A percentile compares a stretch with the other conserved stretches of the same genome.
These are phyloP conservation scores for Penicillium vulpinum DNA, from an alignment of 2,329 filamentous ascomycete species.

Conservation along the genomic window DNA sequence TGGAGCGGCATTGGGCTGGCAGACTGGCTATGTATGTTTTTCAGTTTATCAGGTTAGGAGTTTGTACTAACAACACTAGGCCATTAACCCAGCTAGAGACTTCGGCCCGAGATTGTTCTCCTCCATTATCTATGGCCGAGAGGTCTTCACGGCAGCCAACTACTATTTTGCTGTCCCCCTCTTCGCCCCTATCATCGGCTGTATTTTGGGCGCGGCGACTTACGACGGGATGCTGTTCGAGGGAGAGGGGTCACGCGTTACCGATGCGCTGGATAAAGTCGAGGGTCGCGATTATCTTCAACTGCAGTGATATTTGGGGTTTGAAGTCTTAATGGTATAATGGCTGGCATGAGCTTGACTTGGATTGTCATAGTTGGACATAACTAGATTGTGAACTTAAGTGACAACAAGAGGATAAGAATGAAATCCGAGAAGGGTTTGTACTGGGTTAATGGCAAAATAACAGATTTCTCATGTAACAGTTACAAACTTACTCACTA, in stretches of 20 bases:
- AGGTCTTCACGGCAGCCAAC: constrained; percentile 29
- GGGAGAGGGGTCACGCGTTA: constrained; percentile 33
- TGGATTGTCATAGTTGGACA: not conserved
- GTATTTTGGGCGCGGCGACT: constrained; percentile 27
- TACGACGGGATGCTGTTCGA: constrained; percentile 32
- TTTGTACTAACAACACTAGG: constrained; percentile 17
- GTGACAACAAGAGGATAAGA: not conserved
- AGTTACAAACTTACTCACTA: too few species aligned
- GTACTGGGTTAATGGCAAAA: too few species aligned
- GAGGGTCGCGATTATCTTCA: constrained; percentile 25
- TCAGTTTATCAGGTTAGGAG: not conserved
- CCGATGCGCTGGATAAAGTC: constrained; percentile 26
- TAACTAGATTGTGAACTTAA: not conserved
- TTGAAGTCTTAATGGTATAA: not conserved
- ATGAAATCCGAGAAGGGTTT: too few species aligned
- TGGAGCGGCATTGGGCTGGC: constrained; percentile 34
- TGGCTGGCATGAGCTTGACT: not conserved
- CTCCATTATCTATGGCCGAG: constrained; percentile 30
- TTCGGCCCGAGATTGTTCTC: constrained; percentile 34
- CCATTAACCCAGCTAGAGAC: constrained; percentile 34
- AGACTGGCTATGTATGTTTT: constrained; percentile 35
- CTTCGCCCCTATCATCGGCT: constrained; percentile 30
- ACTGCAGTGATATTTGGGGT: constrained; percentile 15
- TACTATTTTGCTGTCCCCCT: constrained; percentile 34
- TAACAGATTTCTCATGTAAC: too few species aligned